Conservation (phyloP, 345 rosid genomes). For the Passiflora organensis region DNA sequence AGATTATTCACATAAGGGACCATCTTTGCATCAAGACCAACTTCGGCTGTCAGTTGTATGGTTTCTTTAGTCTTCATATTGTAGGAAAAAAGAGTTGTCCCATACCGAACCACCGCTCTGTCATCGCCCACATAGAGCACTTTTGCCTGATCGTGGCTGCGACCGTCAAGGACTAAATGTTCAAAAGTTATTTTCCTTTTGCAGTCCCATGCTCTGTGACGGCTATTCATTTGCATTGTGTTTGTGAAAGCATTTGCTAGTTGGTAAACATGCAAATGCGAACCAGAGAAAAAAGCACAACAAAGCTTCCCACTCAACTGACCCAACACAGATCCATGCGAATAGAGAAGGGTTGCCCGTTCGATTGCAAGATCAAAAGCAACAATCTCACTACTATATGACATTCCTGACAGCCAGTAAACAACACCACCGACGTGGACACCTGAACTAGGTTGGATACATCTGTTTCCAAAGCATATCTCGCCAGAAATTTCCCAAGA, state of each 20-base stretch:
- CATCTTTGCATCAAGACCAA: not conserved
- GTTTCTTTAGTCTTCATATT: slow-evolving; percentile 22
- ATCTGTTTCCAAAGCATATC: slow-evolving; percentile 25
- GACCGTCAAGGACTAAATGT: no score
- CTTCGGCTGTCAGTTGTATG: slow-evolving; percentile 3
- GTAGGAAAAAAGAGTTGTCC: slow-evolving; percentile 13
- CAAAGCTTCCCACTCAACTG: slow-evolving; percentile 32
- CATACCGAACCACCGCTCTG: slow-evolving; percentile 14
- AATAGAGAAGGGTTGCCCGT: slow-evolving; percentile 19
- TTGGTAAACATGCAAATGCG: slow-evolving; percentile 2
- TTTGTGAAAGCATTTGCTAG: slow-evolving; percentile 33
- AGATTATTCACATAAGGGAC: slow-evolving; percentile 42
- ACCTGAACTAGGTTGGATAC: slow-evolving; percentile 24
- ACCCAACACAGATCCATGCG: slow-evolving; percentile 24
- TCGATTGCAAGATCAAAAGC: slow-evolving; percentile 39
- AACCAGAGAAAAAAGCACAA: not conserved
- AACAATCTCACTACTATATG: slow-evolving; percentile 9
- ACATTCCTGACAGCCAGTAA: slow-evolving; percentile 28
- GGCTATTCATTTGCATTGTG: slow-evolving; percentile 38
- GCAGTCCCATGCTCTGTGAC: no score
- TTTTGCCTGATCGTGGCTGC: slow-evolving; percentile 2
- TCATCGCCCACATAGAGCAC: slow-evolving; percentile 14
- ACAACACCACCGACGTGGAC: slow-evolving; percentile 29
- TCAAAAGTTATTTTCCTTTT: no score
- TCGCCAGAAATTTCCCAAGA: slow-evolving; percentile 43